phyloP scores from a whole-genome alignment of 208 protist genomes.

The Angomonas deanei region DNA sequence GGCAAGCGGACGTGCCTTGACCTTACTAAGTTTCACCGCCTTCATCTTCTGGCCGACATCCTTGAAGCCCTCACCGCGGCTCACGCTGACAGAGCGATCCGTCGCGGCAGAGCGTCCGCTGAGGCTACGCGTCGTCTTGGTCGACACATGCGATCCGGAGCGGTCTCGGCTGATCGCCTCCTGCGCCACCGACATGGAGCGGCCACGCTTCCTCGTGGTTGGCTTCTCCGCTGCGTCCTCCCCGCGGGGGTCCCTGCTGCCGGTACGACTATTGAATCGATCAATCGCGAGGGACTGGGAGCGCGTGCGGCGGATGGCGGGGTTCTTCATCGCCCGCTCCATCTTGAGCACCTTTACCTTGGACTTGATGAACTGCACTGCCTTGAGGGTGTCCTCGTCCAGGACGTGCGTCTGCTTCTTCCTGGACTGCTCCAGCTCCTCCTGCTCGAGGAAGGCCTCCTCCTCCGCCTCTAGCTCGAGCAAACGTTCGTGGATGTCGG shows the following conservation, averaged over 20 bases:
- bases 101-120: conserved; percentile 56
- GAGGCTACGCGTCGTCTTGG: conserved; percentile 77
- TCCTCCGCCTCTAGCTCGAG: conserved; percentile 93
- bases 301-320: conserved; percentile 75
- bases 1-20: conserved; percentile 62
- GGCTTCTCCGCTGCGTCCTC: conserved; percentile 27
- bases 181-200: conserved; percentile 78
- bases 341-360: conserved; percentile 87
- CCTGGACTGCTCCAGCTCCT: conserved; percentile 92
- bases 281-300: conserved; percentile 72
- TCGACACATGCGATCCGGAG: conserved; percentile 72
- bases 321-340: conserved; percentile 88
- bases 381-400: conserved; percentile 62
- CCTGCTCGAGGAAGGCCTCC: conserved; percentile 82
- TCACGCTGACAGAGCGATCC: conserved; percentile 76
- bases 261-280: conserved; percentile 84
- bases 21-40: conserved; percentile 85
- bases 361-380: conserved; percentile 86
- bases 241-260: conserved; percentile 56
- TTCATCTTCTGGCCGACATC: conserved; percentile 88
- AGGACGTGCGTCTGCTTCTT: conserved; percentile 51
- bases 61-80: conserved; percentile 76
- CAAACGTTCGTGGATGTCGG: conserved; percentile 95
- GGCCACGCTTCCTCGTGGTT: conserved; percentile 47
- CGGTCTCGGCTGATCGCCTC: conserved; percentile 74